Evolutionary conservation across 805 yeast species (phyloP), one percentile per base, ranked within the genome.

Genomic region (Wickerhamiella spandovensis): DNA sequence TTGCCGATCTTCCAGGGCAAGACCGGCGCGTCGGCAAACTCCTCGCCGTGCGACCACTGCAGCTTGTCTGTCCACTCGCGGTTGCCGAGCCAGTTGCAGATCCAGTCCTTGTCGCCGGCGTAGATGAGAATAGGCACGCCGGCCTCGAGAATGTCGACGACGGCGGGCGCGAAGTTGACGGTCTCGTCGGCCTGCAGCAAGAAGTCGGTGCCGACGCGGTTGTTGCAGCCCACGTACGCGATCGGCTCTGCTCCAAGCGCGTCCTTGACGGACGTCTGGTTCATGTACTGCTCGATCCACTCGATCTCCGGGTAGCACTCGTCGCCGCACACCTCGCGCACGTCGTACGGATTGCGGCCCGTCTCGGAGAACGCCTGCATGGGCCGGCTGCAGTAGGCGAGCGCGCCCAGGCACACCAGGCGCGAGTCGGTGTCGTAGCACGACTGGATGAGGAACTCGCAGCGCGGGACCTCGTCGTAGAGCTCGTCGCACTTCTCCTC

Each of bases 51-150:
- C 24, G 73, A 65, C 84, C 86, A 84, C 61, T 83, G 84, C 49
- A 87, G 73, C 25, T 60, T 51, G 62, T 84, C 73, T 37, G 90
- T 73, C 95, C 95, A 85, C 15, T 83, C 92, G 62, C 79, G 77
- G 66, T 88, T 88, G 56, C 97, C 97, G 62, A 90, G 75, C 96
- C 96, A 89, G 72, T 90, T 89, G 71, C 97, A 89, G 64, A 89
- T 89, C 68, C 81, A 89, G 68, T 89, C 97, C 70, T 87, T 86
- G 70, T 89, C 96, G 63, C 97, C 97, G 15, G 95, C 95, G 61
- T 89, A 90, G 54, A 90, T 75, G 64, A 90, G 74, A 23, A 88
- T 89, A 2, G 96, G 96, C 47, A 89, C 61, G 10, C 74, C 82
- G 22, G 74, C 65, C 54, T 87, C 88, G 58, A 90, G 75, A 54